These are phyloP conservation scores for Penicillium sp. DNA, from an alignment of 2,329 filamentous ascomycete genomes.

Conservation along the genomic window DNA sequence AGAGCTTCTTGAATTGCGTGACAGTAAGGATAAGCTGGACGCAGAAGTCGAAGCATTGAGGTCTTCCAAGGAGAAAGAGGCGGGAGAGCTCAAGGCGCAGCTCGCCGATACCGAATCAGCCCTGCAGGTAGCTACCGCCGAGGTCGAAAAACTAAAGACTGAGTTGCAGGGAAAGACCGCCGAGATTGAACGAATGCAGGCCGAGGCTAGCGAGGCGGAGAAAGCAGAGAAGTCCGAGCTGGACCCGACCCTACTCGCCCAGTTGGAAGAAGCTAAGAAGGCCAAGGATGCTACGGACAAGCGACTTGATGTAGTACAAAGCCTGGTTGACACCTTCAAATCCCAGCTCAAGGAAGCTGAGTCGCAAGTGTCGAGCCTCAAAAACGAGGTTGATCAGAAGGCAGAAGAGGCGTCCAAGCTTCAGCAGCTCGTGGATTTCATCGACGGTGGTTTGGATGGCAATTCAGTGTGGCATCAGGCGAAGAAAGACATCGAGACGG, in stretches of 20 bases:
- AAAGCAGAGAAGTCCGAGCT: constrained; percentile 16
- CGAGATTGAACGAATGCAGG: constrained; percentile 34
- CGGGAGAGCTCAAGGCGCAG: constrained; percentile 38
- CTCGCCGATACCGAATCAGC: constrained; percentile 28
- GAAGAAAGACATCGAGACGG: constrained; percentile 29
- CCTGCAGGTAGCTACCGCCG: constrained; percentile 23
- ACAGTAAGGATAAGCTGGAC: constrained; percentile 47
- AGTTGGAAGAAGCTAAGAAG: constrained; percentile 32
- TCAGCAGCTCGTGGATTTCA: constrained; percentile 35
- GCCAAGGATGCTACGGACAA: constrained; percentile 44
- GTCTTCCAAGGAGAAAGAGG: constrained; percentile 36
- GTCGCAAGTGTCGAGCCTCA: constrained; percentile 41
- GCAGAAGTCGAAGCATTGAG: constrained; percentile 43
- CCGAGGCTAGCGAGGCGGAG: constrained; percentile 21
- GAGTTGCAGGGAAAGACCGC: constrained; percentile 39
- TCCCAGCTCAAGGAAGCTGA: constrained; percentile 51
- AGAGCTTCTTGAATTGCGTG: constrained; percentile 54
- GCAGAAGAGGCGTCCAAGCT: constrained; percentile 29
- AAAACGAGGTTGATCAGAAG: constrained; percentile 39
- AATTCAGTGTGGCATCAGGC: constrained; percentile 32
- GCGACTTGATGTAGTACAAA: constrained; percentile 49
- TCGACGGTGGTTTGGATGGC: constrained; percentile 35
- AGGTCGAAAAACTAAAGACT: constrained; percentile 30
- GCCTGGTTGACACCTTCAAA: constrained; percentile 50
- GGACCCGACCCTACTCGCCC: constrained; percentile 22